Conservation (phyloP, 495 filamentous ascomycete species). For the Podospora pseudoanserina region DNA sequence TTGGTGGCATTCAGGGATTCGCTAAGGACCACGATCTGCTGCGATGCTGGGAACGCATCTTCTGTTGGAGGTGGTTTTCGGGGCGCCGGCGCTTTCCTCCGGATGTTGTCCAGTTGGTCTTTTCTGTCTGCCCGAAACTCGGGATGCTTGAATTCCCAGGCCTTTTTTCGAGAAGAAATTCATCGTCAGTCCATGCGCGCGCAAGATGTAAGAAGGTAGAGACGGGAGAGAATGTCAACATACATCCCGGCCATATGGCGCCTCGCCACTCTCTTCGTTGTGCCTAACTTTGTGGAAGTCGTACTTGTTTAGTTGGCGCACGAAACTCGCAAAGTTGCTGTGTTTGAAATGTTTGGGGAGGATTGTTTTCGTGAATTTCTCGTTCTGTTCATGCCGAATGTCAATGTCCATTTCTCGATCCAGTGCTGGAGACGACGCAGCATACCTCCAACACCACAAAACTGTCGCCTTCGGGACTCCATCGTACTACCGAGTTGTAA, state of each 20-base stretch:
- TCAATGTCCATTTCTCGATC: slow-evolving; percentile 10
- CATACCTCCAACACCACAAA: slow-evolving; percentile 95
- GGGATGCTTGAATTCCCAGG: slow-evolving; percentile 98
- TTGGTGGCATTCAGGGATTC: slow-evolving; percentile 85
- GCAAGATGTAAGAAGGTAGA: neutral
- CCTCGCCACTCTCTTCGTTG: slow-evolving; percentile 89
- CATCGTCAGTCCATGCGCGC: neutral
- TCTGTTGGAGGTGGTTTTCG: slow-evolving; percentile 67
- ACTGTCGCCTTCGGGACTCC: slow-evolving; percentile 91
- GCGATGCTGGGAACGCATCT: slow-evolving; percentile 66
- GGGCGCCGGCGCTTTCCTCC: slow-evolving; percentile 89
- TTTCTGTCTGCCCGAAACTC: slow-evolving; percentile 95
- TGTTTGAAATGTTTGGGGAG: slow-evolving; percentile 99
- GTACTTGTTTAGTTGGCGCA: slow-evolving; percentile 98
- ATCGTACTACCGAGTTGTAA: slow-evolving; percentile 88
- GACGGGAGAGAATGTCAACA: slow-evolving; percentile 30
- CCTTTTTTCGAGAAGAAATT: slow-evolving; percentile 43
- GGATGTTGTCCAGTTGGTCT: slow-evolving; percentile 94
- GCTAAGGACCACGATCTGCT: slow-evolving; percentile 88
- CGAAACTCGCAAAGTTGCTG: slow-evolving; percentile 98
- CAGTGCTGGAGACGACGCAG: slow-evolving; percentile 1
- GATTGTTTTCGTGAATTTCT: slow-evolving; percentile 97
- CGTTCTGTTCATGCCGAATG: slow-evolving; percentile 59
- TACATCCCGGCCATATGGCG: slow-evolving; percentile 88
- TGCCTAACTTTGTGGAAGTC: slow-evolving; percentile 99